A percentile compares a stretch with the other conserved stretches of the same genome.
phyloP scores from a whole-genome alignment of 1,284 basidiomycete species.

The Moesziomyces antarcticus region DNA sequence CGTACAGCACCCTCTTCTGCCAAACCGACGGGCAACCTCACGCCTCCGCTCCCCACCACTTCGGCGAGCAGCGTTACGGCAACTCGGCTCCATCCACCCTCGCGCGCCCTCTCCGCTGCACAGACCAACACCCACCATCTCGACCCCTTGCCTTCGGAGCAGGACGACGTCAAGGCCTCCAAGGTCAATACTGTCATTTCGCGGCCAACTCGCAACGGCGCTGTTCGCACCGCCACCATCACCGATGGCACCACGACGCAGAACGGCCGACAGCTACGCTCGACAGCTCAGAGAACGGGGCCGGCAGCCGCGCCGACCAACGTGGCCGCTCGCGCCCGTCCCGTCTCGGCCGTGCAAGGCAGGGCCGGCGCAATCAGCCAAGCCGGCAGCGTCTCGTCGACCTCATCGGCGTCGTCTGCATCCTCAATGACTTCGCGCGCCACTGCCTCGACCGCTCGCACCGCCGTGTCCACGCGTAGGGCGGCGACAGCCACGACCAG shows the following conservation, averaged over 20 bases:
- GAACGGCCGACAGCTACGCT: slow-evolving; percentile 25
- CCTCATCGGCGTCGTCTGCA: slow-evolving; percentile 27
- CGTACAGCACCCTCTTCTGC: slow-evolving; percentile 6
- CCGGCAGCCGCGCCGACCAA: slow-evolving; percentile 1
- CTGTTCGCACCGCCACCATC: slow-evolving; percentile 25
- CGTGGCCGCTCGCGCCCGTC: slow-evolving; percentile 5
- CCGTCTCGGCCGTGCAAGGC: slow-evolving; percentile 8
- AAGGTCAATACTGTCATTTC: slow-evolving; percentile 7
- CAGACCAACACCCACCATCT: slow-evolving; percentile 34
- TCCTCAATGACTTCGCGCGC: slow-evolving; percentile 33
- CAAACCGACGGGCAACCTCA: slow-evolving; percentile 21
- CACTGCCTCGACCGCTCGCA: slow-evolving; percentile 34
- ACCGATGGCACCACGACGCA: slow-evolving; percentile 3
- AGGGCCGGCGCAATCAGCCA: slow-evolving; percentile 35
- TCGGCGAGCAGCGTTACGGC: slow-evolving; percentile 32
- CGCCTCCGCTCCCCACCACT: slow-evolving; percentile 32
- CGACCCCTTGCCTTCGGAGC: slow-evolving; percentile 12
- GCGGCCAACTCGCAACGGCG: slow-evolving; percentile 19
- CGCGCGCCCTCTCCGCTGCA: slow-evolving; percentile 30
- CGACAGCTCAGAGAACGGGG: slow-evolving; percentile 16
- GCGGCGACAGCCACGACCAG: slow-evolving; percentile 16
- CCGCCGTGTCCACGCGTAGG: slow-evolving; percentile 30
- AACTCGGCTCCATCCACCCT: slow-evolving; percentile 35
- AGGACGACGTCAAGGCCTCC: slow-evolving; percentile 35
- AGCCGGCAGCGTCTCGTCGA: slow-evolving; percentile 44